phyloP scores from a whole-genome alignment of 768 basidiomycete species.

The Russula vinacea region DNA sequence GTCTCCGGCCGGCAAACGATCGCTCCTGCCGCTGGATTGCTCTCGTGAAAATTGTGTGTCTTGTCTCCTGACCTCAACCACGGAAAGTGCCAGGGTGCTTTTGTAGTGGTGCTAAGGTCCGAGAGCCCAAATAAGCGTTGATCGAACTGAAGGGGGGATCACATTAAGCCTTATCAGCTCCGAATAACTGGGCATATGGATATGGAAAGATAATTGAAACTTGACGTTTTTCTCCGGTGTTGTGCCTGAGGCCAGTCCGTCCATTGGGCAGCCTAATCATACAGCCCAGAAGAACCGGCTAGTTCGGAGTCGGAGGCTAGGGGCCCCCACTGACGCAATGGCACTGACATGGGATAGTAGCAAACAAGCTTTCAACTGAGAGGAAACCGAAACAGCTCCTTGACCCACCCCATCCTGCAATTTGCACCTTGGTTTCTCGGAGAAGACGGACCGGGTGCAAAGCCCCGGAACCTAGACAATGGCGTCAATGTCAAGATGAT shows the following conservation, averaged over 20 bases:
- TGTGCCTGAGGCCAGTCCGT: background rate
- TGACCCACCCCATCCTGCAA: background rate
- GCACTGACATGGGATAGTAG: background rate
- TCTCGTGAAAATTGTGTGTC: background rate
- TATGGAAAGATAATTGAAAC: background rate
- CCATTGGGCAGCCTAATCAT: background rate
- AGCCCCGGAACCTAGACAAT: constrained; percentile 19
- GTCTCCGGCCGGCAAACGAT: background rate
- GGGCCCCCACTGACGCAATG: constrained; percentile 8
- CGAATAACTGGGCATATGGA: background rate
- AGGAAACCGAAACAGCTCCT: constrained; percentile 10
- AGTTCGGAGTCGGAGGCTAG: too few species aligned
- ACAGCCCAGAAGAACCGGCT: background rate
- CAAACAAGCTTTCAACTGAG: constrained; percentile 26
- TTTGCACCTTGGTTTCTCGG: background rate
- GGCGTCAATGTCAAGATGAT: constrained; percentile 6
- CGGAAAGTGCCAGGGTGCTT: background rate
- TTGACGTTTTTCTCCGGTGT: background rate
- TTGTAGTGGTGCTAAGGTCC: constrained; percentile 11
- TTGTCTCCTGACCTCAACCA: background rate
- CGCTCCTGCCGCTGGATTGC: constrained; percentile 15
- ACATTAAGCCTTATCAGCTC: constrained; percentile 25
- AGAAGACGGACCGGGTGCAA: constrained; percentile 17
- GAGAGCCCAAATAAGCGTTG: constrained; percentile 21
- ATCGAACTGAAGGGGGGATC: constrained; percentile 2